Evolutionary conservation across 139 green algal species (phyloP).

Genomic region (Ostreobium quekettii): DNA sequence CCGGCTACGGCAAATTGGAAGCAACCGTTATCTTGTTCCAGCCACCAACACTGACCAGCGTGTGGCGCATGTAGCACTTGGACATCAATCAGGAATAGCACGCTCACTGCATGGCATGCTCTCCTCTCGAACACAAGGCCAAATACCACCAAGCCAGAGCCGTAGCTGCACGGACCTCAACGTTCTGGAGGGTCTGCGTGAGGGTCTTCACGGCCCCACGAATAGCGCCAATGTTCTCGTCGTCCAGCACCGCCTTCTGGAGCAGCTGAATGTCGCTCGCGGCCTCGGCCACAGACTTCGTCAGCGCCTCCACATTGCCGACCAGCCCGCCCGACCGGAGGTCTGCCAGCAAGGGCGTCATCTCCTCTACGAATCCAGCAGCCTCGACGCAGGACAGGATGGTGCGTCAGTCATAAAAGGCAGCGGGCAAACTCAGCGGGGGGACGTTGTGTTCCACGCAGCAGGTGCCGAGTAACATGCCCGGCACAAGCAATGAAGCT

Average conservation of each 20-base stretch:
- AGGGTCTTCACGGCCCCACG: slow-evolving; percentile 67
- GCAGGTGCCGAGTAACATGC: too few species aligned
- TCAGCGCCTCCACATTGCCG: slow-evolving; percentile 70
- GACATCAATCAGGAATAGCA: not conserved
- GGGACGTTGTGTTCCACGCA: slow-evolving; percentile 45
- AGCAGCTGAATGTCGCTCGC: slow-evolving; percentile 77
- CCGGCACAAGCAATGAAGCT: too few species aligned
- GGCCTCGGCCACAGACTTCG: slow-evolving; percentile 61
- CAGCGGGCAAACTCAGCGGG: not conserved
- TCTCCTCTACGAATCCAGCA: slow-evolving; percentile 17
- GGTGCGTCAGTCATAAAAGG: not conserved
- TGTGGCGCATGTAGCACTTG: not conserved
- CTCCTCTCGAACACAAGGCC: slow-evolving; percentile 11
- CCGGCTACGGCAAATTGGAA: slow-evolving; percentile 52
- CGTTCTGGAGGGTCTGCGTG: slow-evolving; percentile 37
- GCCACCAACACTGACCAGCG: not conserved
- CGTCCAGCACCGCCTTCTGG: slow-evolving; percentile 75
- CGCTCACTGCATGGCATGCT: not conserved
- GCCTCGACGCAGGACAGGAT: not conserved
- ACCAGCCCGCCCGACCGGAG: slow-evolving; percentile 64
- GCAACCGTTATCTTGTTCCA: not conserved
- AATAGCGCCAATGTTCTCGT: slow-evolving; percentile 81
- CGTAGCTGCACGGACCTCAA: slow-evolving; percentile 14
- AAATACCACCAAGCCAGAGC: not conserved
- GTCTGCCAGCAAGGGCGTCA: slow-evolving; percentile 69